Evolutionary conservation across 2,329 filamentous ascomycete species (phyloP), one percentile per base, ranked within the genome.

Genomic region (Chaetomium strumarium): DNA sequence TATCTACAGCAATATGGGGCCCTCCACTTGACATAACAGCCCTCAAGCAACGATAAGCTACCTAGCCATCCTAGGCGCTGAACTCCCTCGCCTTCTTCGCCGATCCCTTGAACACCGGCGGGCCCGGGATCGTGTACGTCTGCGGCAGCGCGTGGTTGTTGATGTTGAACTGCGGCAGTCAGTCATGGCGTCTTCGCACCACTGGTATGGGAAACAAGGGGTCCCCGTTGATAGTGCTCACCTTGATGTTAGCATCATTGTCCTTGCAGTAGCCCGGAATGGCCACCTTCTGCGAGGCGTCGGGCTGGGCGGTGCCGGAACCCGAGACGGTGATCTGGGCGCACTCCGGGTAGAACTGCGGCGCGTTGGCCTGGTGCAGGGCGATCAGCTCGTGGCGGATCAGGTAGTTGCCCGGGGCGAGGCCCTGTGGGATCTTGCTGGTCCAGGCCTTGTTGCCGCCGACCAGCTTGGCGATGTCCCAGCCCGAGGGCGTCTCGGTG

Each of bases 381-480:
- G 78, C 78, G 42, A 81, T 69, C 51, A 80, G 67, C 68, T 81
- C 78, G 64, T 81, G 78, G 51, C 77, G 72, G 64, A 81, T 73
- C 52, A 81, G 70, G 62, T 81, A 80, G 63, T 77, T 75, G 48
- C 79, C 77, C 1, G 78, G 67, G 19, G 73, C 73, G 11, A 81
- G 69, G 34, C n/a, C 66, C 38, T 38, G 61, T 1, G 78, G 78
- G 56, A 81, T 75, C n/a, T 68, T 77, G 66, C 70, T 73, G 3
- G 73, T 75, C 71, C 73, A 81, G 53, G 72, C 63, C 56, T 63
- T 64, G 62, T 63, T 63, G 53, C 49, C 43, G 36, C 49, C 49
- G 37, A 52, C 49, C 19, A 52, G 43, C 37, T 46, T 43, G 43
- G 49, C 43, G 20, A 52, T 52, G 19, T 46, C 30, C 49, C 49